phyloP scores from a whole-genome alignment of 2,329 filamentous ascomycete species.

The Polytolypa hystricis region DNA sequence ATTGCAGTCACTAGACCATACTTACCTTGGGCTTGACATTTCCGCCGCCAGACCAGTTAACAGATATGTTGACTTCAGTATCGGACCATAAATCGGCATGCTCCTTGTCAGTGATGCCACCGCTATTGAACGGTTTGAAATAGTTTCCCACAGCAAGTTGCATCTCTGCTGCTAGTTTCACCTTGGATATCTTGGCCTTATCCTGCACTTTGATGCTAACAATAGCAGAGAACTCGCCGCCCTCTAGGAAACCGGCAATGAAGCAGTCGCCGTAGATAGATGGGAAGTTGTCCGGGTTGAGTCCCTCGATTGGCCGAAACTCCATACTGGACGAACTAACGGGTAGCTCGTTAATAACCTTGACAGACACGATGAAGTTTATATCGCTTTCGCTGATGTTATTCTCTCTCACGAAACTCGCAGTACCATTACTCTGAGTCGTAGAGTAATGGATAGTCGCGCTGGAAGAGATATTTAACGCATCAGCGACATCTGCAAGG shows the following conservation, averaged over 20 bases:
- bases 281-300: constrained; percentile 19
- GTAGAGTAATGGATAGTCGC: constrained; percentile 29
- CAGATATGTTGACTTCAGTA: constrained; percentile 23
- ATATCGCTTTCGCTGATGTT: constrained; percentile 14
- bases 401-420: constrained; percentile 13
- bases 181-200: constrained; percentile 20
- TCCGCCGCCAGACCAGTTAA: constrained; percentile 25
- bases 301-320: constrained; percentile 10
- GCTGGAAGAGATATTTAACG: constrained; percentile 29
- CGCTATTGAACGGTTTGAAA: constrained; percentile 3
- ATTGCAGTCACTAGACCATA: too few relatives aligned
- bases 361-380: constrained; percentile 15
- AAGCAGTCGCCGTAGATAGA: constrained; percentile 25
- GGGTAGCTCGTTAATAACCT: constrained; percentile 13
- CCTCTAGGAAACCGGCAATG: constrained; percentile 23
- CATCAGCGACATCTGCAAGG: constrained; percentile 28
- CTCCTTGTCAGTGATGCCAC: constrained; percentile 11
- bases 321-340: constrained; percentile 6
- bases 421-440: constrained; percentile 18
- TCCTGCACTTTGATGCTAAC: constrained; percentile 23
- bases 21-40: constrained; percentile 18
- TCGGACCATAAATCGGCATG: constrained; percentile 12
- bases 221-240: constrained; percentile 24
- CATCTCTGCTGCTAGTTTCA: constrained; percentile 23
- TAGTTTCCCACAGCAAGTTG: constrained; percentile 12